Conservation (phyloP, 2,329 filamentous ascomycete genomes). For the Fusarium humuli region DNA sequence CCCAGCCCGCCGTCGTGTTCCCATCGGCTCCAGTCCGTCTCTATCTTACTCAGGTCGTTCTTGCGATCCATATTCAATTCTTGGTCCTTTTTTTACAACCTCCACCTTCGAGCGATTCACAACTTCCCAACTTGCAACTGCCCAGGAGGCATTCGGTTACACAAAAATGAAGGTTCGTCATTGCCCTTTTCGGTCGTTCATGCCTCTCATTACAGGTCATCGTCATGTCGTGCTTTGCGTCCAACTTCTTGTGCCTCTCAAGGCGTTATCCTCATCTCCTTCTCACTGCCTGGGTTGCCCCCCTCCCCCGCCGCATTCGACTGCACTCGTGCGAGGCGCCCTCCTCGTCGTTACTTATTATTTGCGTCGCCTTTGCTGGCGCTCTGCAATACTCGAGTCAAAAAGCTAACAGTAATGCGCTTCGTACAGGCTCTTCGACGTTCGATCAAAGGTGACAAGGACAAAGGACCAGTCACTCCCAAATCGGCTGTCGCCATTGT, state of each 20-base stretch:
- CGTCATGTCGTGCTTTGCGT: slow-evolving; percentile 15
- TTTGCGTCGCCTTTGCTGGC: slow-evolving; percentile 26
- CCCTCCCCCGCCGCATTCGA: slow-evolving; percentile 33
- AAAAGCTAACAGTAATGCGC: slow-evolving; percentile 58
- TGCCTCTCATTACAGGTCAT: slow-evolving; percentile 8
- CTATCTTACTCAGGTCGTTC: slow-evolving; percentile 6
- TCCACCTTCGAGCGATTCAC: slow-evolving; percentile 40
- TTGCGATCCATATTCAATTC: slow-evolving; percentile 14
- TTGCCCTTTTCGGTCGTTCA: slow-evolving; percentile 35
- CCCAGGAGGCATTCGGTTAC: slow-evolving; percentile 48
- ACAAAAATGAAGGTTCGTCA: slow-evolving; percentile 55
- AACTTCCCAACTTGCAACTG: slow-evolving; percentile 44
- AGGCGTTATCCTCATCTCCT: slow-evolving; percentile 14
- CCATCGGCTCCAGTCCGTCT: slow-evolving; percentile 6
- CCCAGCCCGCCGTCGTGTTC: slow-evolving; percentile 29
- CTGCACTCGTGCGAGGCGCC: slow-evolving; percentile 1
- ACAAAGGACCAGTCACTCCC: slow-evolving; percentile 79
- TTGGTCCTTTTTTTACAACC: slow-evolving; percentile 41
- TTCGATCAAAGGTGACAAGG: slow-evolving; percentile 92
- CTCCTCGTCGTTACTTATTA: slow-evolving; percentile 17
- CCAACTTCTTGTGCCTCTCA: slow-evolving; percentile 18
- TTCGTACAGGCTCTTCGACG: slow-evolving; percentile 78
- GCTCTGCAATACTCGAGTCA: slow-evolving; percentile 31
- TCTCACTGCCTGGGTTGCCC: slow-evolving; percentile 14
- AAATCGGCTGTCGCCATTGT: slow-evolving; percentile 91